A percentile compares a stretch with the other conserved stretches of the same genome.
Evolutionary conservation across 371 early-diverging fungal species (phyloP).

Genomic region (Fennellomyces sp.): DNA sequence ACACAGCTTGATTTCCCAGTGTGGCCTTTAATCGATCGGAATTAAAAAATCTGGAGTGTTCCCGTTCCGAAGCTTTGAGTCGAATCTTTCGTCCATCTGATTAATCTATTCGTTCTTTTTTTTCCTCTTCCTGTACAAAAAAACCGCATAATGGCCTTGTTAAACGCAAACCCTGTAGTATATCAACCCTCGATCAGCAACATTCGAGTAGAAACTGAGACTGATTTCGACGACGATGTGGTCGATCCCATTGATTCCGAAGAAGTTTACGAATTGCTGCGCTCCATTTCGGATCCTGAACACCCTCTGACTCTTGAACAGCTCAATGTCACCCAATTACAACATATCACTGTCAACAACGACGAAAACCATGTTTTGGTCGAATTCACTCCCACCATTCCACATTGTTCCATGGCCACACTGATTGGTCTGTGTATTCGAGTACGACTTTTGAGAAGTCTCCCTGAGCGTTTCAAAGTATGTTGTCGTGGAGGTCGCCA

Average conservation of each 20-base stretch:
- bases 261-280: constrained; percentile 93
- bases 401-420: constrained; percentile 99
- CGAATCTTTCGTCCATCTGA: background rate
- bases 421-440: constrained; percentile 98
- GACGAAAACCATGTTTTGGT: constrained; percentile 67
- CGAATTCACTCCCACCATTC: constrained; percentile 98
- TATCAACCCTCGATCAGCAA: constrained; percentile 63
- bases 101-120: background rate
- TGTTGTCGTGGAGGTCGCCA: background rate
- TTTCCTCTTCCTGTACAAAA: background rate
- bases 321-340: constrained; percentile 88
- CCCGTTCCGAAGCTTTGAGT: background rate
- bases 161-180: constrained; percentile 87
- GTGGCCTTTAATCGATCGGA: background rate
- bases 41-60: background rate
- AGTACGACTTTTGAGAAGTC: constrained; percentile 83
- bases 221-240: constrained; percentile 71
- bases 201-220: constrained; percentile 53
- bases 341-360: constrained; percentile 84
- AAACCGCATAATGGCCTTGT: constrained; percentile 37
- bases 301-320: constrained; percentile 97
- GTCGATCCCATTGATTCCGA: constrained; percentile 82
- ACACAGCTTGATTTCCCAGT: background rate
- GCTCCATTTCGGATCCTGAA: constrained; percentile 99
- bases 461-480: constrained; percentile 91